These are phyloP conservation scores for Phytophthora europaea DNA, from an alignment of 352 stramenopile species.

Conservation along the genomic window DNA sequence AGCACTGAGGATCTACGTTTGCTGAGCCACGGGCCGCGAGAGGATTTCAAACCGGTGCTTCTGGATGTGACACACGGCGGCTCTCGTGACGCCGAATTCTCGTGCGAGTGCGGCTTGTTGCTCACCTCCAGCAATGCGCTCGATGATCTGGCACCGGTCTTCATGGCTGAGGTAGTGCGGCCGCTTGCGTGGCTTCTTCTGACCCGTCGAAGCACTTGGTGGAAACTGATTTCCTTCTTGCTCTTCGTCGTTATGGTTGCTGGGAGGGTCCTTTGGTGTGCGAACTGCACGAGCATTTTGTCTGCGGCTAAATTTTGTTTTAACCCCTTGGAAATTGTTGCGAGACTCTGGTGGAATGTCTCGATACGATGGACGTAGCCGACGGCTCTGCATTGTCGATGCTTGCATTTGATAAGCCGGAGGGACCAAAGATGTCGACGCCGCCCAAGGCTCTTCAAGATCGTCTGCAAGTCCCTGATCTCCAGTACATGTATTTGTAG, in stretches of 20 bases:
- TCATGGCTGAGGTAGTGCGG: constrained; percentile 8
- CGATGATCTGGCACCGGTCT: constrained; percentile 4
- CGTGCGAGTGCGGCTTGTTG: constrained; percentile 4
- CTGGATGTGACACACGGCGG: constrained; percentile 11
- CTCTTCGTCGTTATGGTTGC: not conserved
- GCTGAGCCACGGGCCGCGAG: not conserved
- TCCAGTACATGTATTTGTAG: not conserved
- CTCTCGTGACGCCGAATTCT: constrained; percentile 5
- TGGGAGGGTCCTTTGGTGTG: not conserved
- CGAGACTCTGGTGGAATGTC: not conserved
- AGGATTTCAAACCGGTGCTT: constrained; percentile 7
- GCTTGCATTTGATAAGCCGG: not conserved
- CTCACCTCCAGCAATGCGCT: constrained; percentile 4
- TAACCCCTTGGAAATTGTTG: too few species aligned
- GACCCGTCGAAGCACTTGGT: not conserved
- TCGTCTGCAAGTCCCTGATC: not conserved
- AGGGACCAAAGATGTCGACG: not conserved
- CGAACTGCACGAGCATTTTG: not conserved
- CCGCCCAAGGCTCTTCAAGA: not conserved
- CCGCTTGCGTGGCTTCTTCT: constrained; percentile 2
- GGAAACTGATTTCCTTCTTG: not conserved
- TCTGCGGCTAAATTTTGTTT: too few species aligned
- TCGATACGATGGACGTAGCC: not conserved
- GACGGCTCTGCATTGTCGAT: not conserved
- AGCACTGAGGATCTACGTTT: not conserved